Evolutionary conservation across 768 basidiomycete genomes (phyloP), one percentile per base, ranked within the genome.

Genomic region (Arthromyces matolae): DNA sequence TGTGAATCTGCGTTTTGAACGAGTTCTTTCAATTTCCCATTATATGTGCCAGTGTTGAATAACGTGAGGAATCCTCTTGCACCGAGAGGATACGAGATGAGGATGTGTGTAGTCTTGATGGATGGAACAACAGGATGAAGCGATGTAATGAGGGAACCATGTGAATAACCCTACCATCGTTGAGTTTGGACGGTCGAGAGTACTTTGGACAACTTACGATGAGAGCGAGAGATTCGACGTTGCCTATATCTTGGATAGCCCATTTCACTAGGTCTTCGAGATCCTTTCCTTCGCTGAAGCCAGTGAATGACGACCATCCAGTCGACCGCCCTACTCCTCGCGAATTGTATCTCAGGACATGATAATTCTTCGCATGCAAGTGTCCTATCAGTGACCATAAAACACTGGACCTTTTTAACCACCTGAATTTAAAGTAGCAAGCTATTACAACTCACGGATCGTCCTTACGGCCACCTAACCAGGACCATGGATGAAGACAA

Each of bases 401-500:
- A 7, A 79, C 78, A 16, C 81, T 84, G 40, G 25, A 18, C 12
- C 6, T 38, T 39, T 42, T 31, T 34, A 38, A 7, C 10, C 4
- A 8, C 16, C n/a, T 27, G 8, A 13, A 50, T 29, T 27, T 8
- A 5, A 18, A 46, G 13, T 44, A 43, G 18, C 5, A n/a, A 34
- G 32, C 23, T 12, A 19, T n/a, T 44, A 19, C 47, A 4, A 74
- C 87, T 59, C 62, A 91, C 89, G 83, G 78, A 57, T 92, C 88
- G 53, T 81, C 62, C 80, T 84, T 87, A 42, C 68, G 73, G 13
- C 89, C 89, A 1, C 89, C 89, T 0, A 91, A 72, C 76, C 88
- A 81, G n/a, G 85, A 83, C 89, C 89, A 92, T 5, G 90, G 90
- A 55, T 92, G 89, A 9, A 87, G 68, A 55, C 82, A 82, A n/a